Base-by-base conservation (phyloP, 23 red algal genomes). In the Pyropia yezoensis region DNA sequence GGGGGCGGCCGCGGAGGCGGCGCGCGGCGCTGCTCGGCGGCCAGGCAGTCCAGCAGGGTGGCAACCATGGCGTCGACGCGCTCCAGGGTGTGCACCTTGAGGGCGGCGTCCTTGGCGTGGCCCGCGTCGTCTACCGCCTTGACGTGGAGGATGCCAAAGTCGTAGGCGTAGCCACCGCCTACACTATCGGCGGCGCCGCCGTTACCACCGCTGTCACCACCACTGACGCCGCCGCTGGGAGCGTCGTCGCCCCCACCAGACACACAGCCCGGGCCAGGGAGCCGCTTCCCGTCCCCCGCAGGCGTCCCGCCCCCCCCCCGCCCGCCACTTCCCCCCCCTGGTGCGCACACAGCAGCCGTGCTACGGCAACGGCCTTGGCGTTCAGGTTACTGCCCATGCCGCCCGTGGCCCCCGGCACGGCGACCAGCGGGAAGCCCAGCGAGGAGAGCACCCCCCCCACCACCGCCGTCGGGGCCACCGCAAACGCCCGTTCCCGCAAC, bases 91-190 rank as follows among this genome's bases (percentile, higher is more conserved):
- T 14, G 18, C 6, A 67, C 33, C 53, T 71, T 70, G 24, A 50
- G 26, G 28, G 55, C 50, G 13, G 32, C 19, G 45, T 62, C 29
- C 24, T 54, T n/a, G 23, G 70, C 77, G 23, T 82, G 77, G 22
- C 77, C 77, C 18, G 77, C 69, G 59, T 82, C 77, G 15, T 82
- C 77, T 17, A 82, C 77, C 25, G 77, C 77, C 34, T 82, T 82
- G 54, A 82, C 49, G 49, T 82, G 77, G 27, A 82, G 21, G 8
- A 82, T 54, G 23, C 77, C 77, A 7, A 82, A 58, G 21, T 82
- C 39, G 19, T 59, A 82, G 16, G 17, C 26, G 21, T 63, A 69
- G 21, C 55, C 21, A 8, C 12, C 13, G 21, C 7, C 55, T 3
- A 3, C 55, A 15, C 27, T 39, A 22, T 34, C 18, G 25, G 53